Percentiles rank a stretch among this genome's conserved stretches.
Evolutionary conservation across 345 rosid genomes (phyloP).

Genomic region (Sapria himalayana): DNA sequence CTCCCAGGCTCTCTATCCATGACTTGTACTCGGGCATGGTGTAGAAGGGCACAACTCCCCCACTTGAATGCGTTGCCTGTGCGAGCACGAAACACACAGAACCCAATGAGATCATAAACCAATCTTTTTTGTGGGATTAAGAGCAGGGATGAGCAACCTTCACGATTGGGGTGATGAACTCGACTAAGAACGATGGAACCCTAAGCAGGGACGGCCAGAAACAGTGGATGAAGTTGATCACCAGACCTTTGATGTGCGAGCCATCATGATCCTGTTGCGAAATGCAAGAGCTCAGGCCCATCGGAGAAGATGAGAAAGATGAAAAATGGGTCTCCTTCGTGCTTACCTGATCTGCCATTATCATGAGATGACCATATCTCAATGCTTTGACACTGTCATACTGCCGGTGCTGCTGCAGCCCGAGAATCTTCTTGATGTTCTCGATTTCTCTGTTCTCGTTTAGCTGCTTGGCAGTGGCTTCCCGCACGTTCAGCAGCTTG

Average conservation of each 20-base stretch:
- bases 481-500: constrained; percentile 83
- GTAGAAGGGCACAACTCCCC: constrained; percentile 39
- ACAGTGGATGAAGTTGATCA: constrained; percentile 81
- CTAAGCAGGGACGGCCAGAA: constrained; percentile 90
- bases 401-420: constrained; percentile 59
- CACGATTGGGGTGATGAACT: constrained; percentile 89
- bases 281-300: background rate
- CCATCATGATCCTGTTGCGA: constrained; percentile 79
- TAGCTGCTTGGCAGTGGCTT: constrained; percentile 65
- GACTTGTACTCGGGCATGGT: constrained; percentile 83
- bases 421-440: constrained; percentile 75
- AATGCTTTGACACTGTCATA: constrained; percentile 58
- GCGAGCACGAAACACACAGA: background rate
- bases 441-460: constrained; percentile 77
- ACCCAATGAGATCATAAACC: too few species aligned
- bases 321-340: too few species aligned
- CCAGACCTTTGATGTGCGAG: constrained; percentile 83
- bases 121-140: too few species aligned
- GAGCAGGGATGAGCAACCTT: constrained; percentile 40
- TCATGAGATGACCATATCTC: constrained; percentile 97
- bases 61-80: constrained; percentile 48
- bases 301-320: background rate
- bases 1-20: constrained; percentile 61
- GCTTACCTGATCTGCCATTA: constrained; percentile 99
- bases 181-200: constrained; percentile 73